Percentiles rank a stretch among this genome's conserved stretches.
These are phyloP conservation scores for Truncatella angustata DNA, from an alignment of 2,329 filamentous ascomycete genomes.

Conservation along the genomic window DNA sequence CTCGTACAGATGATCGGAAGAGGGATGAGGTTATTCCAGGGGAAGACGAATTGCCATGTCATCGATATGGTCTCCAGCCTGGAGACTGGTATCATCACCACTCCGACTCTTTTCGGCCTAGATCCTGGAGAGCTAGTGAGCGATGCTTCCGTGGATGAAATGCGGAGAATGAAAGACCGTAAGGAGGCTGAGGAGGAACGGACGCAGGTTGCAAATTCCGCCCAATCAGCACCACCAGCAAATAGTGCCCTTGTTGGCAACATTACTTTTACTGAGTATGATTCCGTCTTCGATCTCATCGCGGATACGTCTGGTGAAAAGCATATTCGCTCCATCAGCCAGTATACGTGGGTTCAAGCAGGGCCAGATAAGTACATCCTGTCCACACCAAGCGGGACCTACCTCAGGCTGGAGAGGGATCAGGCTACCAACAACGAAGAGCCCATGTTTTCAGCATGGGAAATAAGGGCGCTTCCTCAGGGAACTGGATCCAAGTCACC, in stretches of 20 bases:
- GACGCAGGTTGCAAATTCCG: constrained; percentile 17
- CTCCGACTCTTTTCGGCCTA: constrained; percentile 88
- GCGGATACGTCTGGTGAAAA: constrained; percentile 75
- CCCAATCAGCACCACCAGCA: not conserved
- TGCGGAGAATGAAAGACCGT: constrained; percentile 53
- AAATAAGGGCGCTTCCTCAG: constrained; percentile 46
- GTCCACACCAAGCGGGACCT: constrained; percentile 61
- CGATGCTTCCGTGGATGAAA: constrained; percentile 59
- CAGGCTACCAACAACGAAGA: constrained; percentile 25
- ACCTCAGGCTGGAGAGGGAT: constrained; percentile 49
- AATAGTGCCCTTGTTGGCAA: constrained; percentile 27
- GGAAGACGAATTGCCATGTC: constrained; percentile 86
- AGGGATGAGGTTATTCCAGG: constrained; percentile 78
- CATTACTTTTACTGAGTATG: constrained; percentile 85
- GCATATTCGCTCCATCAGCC: constrained; percentile 75
- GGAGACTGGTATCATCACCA: constrained; percentile 80
- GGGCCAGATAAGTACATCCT: constrained; percentile 71
- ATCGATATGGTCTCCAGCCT: constrained; percentile 94
- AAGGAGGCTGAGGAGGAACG: constrained; percentile 43
- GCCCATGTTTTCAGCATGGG: constrained; percentile 41
- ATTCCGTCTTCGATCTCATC: constrained; percentile 87
- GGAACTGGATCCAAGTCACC: constrained; percentile 48
- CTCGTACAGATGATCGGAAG: constrained; percentile 97
- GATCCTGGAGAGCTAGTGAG: constrained; percentile 78
- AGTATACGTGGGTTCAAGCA: constrained; percentile 79